Base-by-base conservation (phyloP, 2,329 filamentous ascomycete genomes). In the Diaporthe batatas region DNA sequence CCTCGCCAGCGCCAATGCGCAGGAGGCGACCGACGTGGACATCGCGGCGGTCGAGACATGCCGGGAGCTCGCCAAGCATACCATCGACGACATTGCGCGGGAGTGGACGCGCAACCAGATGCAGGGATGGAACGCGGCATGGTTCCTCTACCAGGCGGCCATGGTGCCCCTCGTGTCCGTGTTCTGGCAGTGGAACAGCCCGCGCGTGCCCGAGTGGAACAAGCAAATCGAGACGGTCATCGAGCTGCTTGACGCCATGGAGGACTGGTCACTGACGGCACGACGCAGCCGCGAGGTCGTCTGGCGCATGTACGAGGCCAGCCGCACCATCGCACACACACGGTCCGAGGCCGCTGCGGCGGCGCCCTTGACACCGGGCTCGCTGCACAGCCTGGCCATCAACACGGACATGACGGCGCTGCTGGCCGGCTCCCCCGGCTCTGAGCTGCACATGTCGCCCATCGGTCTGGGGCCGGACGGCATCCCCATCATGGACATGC, bases 41-140 rank as follows among this genome's bases (percentile, higher is more conserved):
- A 87, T 91, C 68, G 85, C 88, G 0, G 91, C 92, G 5, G 89
- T 95, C 44, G 88, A 90, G 73, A 90, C 89, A 39, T 95, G 93
- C 80, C 88, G 92, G 23, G 87, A 90, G 68, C 87, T 94, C 1
- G 92, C 93, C 11, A 90, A 89, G 74, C 88, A 91, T 75, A 91
- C 91, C 0, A 93, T 95, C 75, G 88, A 91, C 72, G 92, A 94
- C 73, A 94, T 95, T 75, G 87, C 90, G 14, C 84, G 86, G 29
- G 92, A 93, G 75, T 94, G 92, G 83, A 89, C 89, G 58, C 88
- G 90, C 58, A 93, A 94, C 79, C 90, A 94, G 78, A 93, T 95
- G 83, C 90, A 90, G 0, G 93, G 93, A 11, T 95, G 93, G 93
- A 94, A 94, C 79, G 93, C 91, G 0, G 92, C 93, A 2, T 95